Base-by-base conservation (phyloP, 495 filamentous ascomycete genomes). In the Achaetomiella virescens region DNA sequence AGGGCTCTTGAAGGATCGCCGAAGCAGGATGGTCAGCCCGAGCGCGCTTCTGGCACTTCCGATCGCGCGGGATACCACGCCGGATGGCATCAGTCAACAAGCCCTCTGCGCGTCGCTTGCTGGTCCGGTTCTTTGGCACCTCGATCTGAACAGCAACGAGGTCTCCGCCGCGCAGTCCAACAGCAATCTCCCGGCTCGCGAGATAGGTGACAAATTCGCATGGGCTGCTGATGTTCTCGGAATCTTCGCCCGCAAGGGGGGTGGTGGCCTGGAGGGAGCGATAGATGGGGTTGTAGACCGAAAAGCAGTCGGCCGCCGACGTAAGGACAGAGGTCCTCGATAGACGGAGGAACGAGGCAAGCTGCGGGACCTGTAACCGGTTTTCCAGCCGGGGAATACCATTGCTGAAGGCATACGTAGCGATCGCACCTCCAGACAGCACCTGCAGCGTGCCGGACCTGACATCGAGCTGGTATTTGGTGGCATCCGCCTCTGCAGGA, bases 1-100 rank as follows among this genome's bases (percentile, higher is more conserved):
- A 52, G 40, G 66, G 58, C 9, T 70, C 69, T 10, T 66, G 64
- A 45, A 78, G 70, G 29, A 75, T 27, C 2, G 50, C 53, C 1
- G 73, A 68, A 3, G 60, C 27, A 27, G 41, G 58, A 27, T 52
- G 60, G 15, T 48, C 61, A 18, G 25, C 50, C 18, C 21, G 44
- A 31, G 7, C 54, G 15, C 31, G 57, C 18, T 60, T 61, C 51
- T 41, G 27, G 15, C n/a, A 47, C 50, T 43, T 41, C 12, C 59
- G 58, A 49, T 64, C 63, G 55, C 57, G 62, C 15, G 61, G 51
- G 11, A 77, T 61, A 6, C 76, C 76, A n/a, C 82, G 81, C 4
- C 86, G 84, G 59, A 90, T 82, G 1, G 86, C 84, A 62, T 89
- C 84, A 22, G 87, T 84, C 25, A 90, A 67, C 20, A 88, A 72